Evolutionary conservation across 306 rosid genomes (phyloP).

Genomic region (Prosopis cineraria): DNA sequence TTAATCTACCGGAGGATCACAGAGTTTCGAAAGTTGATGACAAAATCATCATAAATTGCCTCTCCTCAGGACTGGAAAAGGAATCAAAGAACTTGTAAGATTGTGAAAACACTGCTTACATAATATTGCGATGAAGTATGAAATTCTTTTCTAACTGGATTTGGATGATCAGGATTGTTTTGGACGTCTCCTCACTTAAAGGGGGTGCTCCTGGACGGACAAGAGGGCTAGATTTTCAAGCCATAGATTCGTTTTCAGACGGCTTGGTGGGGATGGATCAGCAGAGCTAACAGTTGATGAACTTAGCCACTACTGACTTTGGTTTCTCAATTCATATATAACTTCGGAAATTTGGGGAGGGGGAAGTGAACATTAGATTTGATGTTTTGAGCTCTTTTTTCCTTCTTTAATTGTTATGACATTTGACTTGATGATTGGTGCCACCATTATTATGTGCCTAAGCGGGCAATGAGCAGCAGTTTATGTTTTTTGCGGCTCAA

Average conservation of each 20-base stretch:
- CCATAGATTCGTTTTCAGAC: constrained; percentile 49
- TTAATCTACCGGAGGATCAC: constrained; percentile 59
- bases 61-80: constrained; percentile 51
- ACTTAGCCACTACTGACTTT: constrained; percentile 45
- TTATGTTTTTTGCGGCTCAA: constrained; percentile 36
- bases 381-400: background rate
- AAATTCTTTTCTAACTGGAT: constrained; percentile 10
- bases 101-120: constrained; percentile 9
- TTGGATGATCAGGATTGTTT: constrained; percentile 59
- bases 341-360: background rate
- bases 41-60: constrained; percentile 60
- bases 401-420: constrained; percentile 50
- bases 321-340: constrained; percentile 39
- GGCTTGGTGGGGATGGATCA: constrained; percentile 41
- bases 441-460: constrained; percentile 33
- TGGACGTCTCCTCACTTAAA: constrained; percentile 73
- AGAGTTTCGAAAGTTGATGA: constrained; percentile 57
- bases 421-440: constrained; percentile 37
- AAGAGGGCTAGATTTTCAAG: constrained; percentile 69
- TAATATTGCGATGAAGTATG: background rate
- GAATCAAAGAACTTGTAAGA: constrained; percentile 67
- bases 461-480: constrained; percentile 39
- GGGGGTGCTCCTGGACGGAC: constrained; percentile 96
- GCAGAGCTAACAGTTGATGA: constrained; percentile 51
- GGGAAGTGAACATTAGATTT: constrained; percentile 39